Evolutionary conservation across 495 filamentous ascomycete species (phyloP).

Genomic region (Neurospora sp.): DNA sequence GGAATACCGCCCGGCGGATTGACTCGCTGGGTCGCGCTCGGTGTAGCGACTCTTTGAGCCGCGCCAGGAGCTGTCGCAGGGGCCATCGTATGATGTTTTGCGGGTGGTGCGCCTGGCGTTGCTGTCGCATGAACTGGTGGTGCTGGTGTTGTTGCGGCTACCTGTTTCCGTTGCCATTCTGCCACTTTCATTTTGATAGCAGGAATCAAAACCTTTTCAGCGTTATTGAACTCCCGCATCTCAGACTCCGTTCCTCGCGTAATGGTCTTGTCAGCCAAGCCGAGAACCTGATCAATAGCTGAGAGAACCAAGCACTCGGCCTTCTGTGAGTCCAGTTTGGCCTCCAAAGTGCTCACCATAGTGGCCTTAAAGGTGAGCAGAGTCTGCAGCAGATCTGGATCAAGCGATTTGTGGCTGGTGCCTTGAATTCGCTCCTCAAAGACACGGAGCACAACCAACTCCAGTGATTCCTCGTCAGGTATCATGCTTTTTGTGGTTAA

Average conservation of each 20-base stretch:
- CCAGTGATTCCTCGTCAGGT: slow-evolving; percentile 15
- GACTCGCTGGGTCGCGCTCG: neutral
- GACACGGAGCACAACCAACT: slow-evolving; percentile 20
- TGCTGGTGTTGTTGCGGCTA: slow-evolving; percentile 1
- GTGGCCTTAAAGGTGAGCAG: slow-evolving; percentile 17
- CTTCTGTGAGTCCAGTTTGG: slow-evolving; percentile 15
- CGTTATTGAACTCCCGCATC: slow-evolving; percentile 14
- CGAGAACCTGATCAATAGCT: slow-evolving; percentile 27
- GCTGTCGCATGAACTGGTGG: neutral
- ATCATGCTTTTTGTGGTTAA: slow-evolving; percentile 15
- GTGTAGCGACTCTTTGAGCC: neutral
- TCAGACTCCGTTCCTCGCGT: slow-evolving; percentile 15
- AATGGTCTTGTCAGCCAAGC: slow-evolving; percentile 21
- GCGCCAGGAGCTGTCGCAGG: neutral
- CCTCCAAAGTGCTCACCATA: slow-evolving; percentile 16
- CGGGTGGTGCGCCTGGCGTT: neutral
- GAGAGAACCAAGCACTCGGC: slow-evolving; percentile 25
- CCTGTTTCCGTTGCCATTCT: slow-evolving; percentile 10
- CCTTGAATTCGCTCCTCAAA: slow-evolving; percentile 9
- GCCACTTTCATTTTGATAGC: slow-evolving; percentile 13
- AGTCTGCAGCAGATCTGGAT: slow-evolving; percentile 16
- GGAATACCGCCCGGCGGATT: neutral
- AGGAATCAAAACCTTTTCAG: slow-evolving; percentile 20
- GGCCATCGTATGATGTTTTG: neutral
- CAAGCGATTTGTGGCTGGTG: slow-evolving; percentile 12